Evolutionary conservation across 108 stramenopile species (phyloP), one percentile per base, ranked within the genome.

Genomic region (Nitzschia putrida): DNA sequence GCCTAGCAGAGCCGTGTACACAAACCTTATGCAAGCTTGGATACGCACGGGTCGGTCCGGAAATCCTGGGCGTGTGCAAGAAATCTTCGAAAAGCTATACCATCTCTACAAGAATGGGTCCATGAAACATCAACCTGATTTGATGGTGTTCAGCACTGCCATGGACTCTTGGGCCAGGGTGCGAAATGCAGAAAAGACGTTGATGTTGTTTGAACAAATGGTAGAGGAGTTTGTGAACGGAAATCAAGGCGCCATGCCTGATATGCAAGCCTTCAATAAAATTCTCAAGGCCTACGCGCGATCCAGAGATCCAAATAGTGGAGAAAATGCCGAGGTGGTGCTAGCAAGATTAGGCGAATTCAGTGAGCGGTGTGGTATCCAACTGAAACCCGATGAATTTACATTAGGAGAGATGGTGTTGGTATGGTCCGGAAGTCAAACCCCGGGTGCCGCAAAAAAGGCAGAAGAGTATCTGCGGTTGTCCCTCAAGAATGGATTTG

Each of bases 11-110:
- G 57, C 38, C 14, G 40, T 41, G 18, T 77, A 71, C 58, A 77
- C 76, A 21, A 66, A 54, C 49, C 69, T 77, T 12, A 77, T 77
- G 69, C 42, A 71, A 51, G 61, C 76, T 12, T 77, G 69, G 76
- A 49, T 66, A 6, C 59, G 74, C 18, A 69, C 53, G 0, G 39
- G 50, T 0, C 50, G 53, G 8, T 24, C 51, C 2, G 18, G 14
- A 49, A n/a, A 68, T 25, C 43, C 41, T 29, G 16, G 24, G 21
- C 41, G 63, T 59, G 53, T 76, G 24, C 61, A 49, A 20, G 45
- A 45, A 41, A 56, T 69, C 45, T 64, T 69, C 20, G 68, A 69
- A 8, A 56, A 38, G 24, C 22, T 76, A 16, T 40, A 69, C 25
- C 20, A 53, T 64, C 50, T 45, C 21, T 74, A 66, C 40, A 54